Evolutionary conservation across 2,329 filamentous ascomycete genomes (phyloP).

Genomic region (Aureobasidium melanogenum): DNA sequence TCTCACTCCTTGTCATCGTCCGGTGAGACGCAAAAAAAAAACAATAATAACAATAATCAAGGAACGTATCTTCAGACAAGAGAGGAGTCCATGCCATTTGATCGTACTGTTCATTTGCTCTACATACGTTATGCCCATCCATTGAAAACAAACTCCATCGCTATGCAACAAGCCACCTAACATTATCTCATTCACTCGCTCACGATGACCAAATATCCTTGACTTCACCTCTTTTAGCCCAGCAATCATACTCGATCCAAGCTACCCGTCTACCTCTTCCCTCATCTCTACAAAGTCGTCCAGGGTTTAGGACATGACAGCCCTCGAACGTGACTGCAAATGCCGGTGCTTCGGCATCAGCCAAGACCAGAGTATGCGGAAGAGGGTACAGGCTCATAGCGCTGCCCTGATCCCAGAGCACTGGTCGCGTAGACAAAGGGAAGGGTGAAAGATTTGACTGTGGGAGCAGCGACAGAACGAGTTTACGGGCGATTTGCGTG

Average conservation of each 20-base stretch:
- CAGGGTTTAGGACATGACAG: conserved; percentile 92
- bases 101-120: background rate
- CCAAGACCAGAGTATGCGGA: conserved; percentile 72
- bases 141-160: background rate
- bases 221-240: conserved; percentile 50
- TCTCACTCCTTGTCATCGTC: too few relatives aligned
- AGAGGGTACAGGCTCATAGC: conserved; percentile 78
- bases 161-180: background rate
- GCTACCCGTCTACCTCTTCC: conserved; percentile 54
- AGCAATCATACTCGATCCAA: conserved; percentile 82
- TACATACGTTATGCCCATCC: background rate
- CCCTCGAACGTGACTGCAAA: conserved; percentile 91
- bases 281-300: conserved; percentile 56
- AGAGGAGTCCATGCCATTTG: too few relatives aligned
- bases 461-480: conserved; percentile 86
- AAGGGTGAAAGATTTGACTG: conserved; percentile 88
- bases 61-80: too few relatives aligned
- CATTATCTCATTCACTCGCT: background rate
- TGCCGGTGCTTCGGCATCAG: conserved; percentile 70
- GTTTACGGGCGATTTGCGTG: conserved; percentile 22
- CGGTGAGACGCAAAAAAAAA: too few relatives aligned
- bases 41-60: too few relatives aligned
- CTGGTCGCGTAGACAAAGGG: conserved; percentile 64
- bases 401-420: conserved; percentile 81
- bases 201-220: conserved; percentile 44